Evolutionary conservation across 495 filamentous ascomycete species (phyloP), one percentile per base, ranked within the genome.

Genomic region (Aspergillus haitiensis): DNA sequence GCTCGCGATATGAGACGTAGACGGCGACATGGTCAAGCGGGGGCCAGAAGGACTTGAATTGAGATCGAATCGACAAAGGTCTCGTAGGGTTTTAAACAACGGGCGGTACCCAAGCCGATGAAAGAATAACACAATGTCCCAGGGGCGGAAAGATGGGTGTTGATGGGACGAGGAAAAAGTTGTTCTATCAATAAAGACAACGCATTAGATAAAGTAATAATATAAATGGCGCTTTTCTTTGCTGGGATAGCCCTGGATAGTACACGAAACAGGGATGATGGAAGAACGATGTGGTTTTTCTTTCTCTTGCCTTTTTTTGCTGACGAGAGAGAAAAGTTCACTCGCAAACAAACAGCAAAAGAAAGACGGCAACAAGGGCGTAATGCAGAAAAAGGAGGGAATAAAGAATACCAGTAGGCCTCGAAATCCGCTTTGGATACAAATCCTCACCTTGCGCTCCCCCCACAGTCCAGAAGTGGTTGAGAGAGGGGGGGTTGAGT

Each of bases 1-100:
- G 70, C 79, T 79, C 42, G 88, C 79, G 63, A 92, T 81, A 69
- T 87, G 81, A 62, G 80, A 84, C 34, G 83, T 83, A 18, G 74
- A 76, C 7, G 90, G 86, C 56, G 89, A 82, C 92, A 95, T 95
- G 69, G 60, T 82, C 65, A 61, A 37, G 60, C 52, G 60, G 49
- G 52, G 52, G 42, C 45, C n/a, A 16, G 35, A 58, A 52, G n/a
- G 16, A 50, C 37, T 48, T 27, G 31, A 39, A 6, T 50, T 27
- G 21, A 57, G 10, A 32, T 39, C 40, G 37, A 57, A 18, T 10
- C 6, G 12, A 8, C 33, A 33, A 42, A 32, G 16, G 21, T 31
- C 52, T 47, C 39, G 32, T 53, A 45, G 36, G 37, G 48, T 27
- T 56, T 58, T 45, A 52, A 56, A 48, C 55, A 39, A 39, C 56